Conservation (phyloP, 2,329 filamentous ascomycete species). For the Cytospora leucostoma region DNA sequence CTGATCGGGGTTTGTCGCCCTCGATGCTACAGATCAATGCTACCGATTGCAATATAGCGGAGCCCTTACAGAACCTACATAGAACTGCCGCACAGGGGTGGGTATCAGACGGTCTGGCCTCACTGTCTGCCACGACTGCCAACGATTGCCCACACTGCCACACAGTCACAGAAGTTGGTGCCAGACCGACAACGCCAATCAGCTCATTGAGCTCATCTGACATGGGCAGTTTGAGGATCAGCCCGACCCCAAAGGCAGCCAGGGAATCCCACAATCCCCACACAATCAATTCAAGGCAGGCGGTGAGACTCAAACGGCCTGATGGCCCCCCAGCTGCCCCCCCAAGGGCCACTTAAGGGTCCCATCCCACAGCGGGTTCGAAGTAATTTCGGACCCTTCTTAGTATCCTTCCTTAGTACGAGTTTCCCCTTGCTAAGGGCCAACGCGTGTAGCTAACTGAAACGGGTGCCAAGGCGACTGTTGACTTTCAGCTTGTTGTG, state of each 20-base stretch:
- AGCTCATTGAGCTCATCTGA: neutral
- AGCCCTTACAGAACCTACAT: no score
- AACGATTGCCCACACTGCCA: no score
- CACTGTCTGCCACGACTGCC: no score
- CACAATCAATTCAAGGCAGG: neutral
- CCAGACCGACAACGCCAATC: no score
- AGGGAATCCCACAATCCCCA: neutral
- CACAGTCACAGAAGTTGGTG: no score
- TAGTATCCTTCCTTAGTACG: neutral
- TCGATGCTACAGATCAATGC: no score
- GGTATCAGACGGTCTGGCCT: no score
- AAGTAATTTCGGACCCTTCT: neutral
- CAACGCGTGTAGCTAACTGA: neutral
- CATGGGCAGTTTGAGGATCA: neutral
- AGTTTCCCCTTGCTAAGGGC: neutral
- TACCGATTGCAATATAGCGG: no score
- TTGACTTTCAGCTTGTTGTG: conserved; percentile 1
- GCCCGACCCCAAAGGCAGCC: neutral
- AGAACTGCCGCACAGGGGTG: no score
- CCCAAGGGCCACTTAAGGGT: neutral
- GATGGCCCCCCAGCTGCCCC: neutral
- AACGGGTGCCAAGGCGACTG: neutral
- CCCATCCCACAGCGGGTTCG: neutral
- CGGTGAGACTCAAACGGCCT: neutral
- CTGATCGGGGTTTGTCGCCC: neutral